Base-by-base conservation (phyloP, 1,139 yeast species). In the Candida glucosophila region DNA sequence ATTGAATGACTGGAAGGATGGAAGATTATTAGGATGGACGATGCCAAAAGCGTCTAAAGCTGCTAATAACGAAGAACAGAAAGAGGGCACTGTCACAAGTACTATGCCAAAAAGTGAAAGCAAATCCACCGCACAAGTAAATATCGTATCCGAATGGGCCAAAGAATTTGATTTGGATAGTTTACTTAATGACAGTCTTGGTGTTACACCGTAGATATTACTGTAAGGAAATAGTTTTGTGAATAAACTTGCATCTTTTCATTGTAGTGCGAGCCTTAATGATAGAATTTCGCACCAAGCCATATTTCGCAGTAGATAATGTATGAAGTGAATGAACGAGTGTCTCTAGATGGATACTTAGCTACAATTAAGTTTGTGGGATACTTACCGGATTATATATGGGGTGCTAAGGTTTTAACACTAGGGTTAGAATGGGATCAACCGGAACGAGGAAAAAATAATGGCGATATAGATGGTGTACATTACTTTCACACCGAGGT, bases 1-100 rank as follows among this genome's bases (percentile, higher is more conserved):
- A 4, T 67, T 92, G 45, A 83, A 75, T 40, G 99, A 90, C 56
- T 92, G 97, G 97, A 77, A 96, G 58, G 96, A 88, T 54, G 98
- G 98, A 31, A 75, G 93, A 49, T 73, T 90, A 40, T 57, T 78
- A 29, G 95, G 97, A 24, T 90, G 96, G 95, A 76, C 86, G 2
- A 54, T 77, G 41, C 95, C 96, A 24, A 82, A 79, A 39, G 66
- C 76, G 6, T 73, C 82, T 2, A 66, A 67, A 39, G 46, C 41
- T n/a, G 41, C 49, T 25, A 43, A 43, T 15, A 41, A 37, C 19
- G 40, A 36, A 19, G 49, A 43, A 13, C 12, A 8, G 29, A 35
- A 47, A 22, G 53, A 53, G 26, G 66, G 48, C 1, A 63, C 68
- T 23, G 62, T 62, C 46, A 55, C 65, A 30, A 55, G 67, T 5